Evolutionary conservation across 1,284 basidiomycete species (phyloP), one percentile per base, ranked within the genome.

Genomic region (Rhodotorula glutinis): DNA sequence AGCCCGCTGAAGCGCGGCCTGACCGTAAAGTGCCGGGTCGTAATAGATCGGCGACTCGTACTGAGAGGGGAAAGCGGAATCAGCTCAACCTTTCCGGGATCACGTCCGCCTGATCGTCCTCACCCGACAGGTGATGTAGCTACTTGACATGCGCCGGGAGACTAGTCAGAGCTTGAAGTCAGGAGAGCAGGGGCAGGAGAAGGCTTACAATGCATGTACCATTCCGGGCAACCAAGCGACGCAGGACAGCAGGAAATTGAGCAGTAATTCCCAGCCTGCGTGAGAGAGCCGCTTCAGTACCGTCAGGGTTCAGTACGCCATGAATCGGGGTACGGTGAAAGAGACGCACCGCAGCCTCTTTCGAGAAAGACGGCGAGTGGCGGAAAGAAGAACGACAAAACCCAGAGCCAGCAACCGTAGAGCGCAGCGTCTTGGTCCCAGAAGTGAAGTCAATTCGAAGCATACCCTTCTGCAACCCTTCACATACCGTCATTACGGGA

Each of bases 401-500:
- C 1, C 41, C 52, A 10, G 8, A 57, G 47, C 23, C n/a, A 44
- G 25, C 21, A 13, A 8, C 27, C 49, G 7, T 30, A 57, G 19
- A 43, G 40, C 40, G 33, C 49, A 10, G 27, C 27, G 40, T 57
- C 54, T 54, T 62, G 43, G 9, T 5, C 23, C 33, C n/a, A 0
- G 21, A n/a, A n/a, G 0, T 14, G n/a, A 14, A 25, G 53, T 55
- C n/a, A 51, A 47, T 38, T 10, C 19, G 14, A 13, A 13, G 2
- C 2, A 8, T 17, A 11, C 8, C 11, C 5, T 2, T 14, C 10
- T 23, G 21, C 33, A 38, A 13, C 14, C 3, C 30, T 8, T 17
- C 4, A 33, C 61, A 46, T 30, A 57, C 61, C 21, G 47, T 43
- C 61, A 62, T 62, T 30, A 33, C 56, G 38, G 23, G n/a, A 7